Evolutionary conservation across 1,284 basidiomycete species (phyloP).

Genomic region (Ceratobasidium sp.): DNA sequence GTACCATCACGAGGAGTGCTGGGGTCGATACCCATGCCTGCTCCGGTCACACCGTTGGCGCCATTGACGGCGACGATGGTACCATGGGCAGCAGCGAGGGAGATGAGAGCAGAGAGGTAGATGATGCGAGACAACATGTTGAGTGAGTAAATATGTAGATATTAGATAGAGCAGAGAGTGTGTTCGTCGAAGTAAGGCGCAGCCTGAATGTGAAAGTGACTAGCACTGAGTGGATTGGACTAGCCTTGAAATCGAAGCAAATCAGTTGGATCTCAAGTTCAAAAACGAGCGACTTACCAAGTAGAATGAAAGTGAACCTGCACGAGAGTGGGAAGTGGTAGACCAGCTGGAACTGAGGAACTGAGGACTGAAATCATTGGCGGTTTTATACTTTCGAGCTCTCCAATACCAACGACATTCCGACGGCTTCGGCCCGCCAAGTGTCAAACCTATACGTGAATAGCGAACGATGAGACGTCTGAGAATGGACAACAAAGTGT

Average conservation of each 20-base stretch:
- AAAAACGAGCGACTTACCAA: constrained; percentile 13
- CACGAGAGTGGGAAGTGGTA: constrained; percentile 35
- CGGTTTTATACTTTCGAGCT: constrained; percentile 30
- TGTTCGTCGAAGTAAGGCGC: constrained; percentile 21
- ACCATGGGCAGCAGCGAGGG: constrained; percentile 48
- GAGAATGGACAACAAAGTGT: constrained; percentile 15
- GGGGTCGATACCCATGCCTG: constrained; percentile 49
- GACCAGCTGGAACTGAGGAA: constrained; percentile 38
- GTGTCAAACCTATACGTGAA: not conserved
- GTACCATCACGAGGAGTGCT: constrained; percentile 50
- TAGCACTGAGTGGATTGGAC: constrained; percentile 36
- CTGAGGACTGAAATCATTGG: not conserved
- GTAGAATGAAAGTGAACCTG: constrained; percentile 35
- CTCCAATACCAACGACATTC: not conserved
- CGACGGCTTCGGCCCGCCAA: not conserved
- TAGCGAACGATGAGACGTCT: not conserved
- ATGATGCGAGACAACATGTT: constrained; percentile 33
- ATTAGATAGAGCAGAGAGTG: constrained; percentile 16
- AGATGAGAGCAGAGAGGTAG: constrained; percentile 35
- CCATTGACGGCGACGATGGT: constrained; percentile 49
- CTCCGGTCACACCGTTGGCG: constrained; percentile 49
- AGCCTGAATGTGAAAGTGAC: constrained; percentile 41
- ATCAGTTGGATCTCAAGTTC: not conserved
- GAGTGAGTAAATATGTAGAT: not conserved
- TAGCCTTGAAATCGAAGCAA: constrained; percentile 9